Evolutionary conservation across 2,329 filamentous ascomycete genomes (phyloP).

Genomic region (Tympanopsis confertula): DNA sequence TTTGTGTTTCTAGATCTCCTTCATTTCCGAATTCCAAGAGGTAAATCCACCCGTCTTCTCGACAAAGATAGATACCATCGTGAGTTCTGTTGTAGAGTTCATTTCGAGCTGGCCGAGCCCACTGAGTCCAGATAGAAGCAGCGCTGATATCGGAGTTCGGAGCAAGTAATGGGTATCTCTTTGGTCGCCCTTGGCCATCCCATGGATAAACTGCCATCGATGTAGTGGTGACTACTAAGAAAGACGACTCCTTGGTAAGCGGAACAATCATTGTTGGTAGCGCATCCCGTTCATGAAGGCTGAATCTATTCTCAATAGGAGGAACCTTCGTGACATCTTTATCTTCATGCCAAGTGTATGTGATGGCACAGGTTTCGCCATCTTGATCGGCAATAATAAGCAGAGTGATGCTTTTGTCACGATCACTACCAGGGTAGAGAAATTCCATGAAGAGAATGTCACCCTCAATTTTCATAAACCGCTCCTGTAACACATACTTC

Average conservation of each 20-base stretch:
- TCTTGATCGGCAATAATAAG: conserved; percentile 46
- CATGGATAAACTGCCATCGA: not conserved
- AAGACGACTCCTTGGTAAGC: not conserved
- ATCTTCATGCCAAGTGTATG: conserved; percentile 49
- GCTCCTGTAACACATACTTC: not conserved
- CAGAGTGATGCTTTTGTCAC: conserved; percentile 64
- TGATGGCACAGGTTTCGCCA: conserved; percentile 36
- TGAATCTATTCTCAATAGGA: conserved; percentile 2
- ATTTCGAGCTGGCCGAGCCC: conserved; percentile 67
- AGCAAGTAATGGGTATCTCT: not conserved
- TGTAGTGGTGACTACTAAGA: not conserved
- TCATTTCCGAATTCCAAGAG: conserved; percentile 57
- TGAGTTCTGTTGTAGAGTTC: conserved; percentile 47
- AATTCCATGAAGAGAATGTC: conserved; percentile 83
- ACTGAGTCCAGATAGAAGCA: conserved; percentile 59
- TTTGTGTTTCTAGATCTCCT: conserved; percentile 39
- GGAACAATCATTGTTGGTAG: not conserved
- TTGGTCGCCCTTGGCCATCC: not conserved
- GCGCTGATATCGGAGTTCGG: not conserved
- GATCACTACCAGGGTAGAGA: conserved; percentile 56
- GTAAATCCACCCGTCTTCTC: conserved; percentile 74
- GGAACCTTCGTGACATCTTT: conserved; percentile 33
- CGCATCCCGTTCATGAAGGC: not conserved
- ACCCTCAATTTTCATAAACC: conserved; percentile 40
- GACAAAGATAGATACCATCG: conserved; percentile 74